A percentile compares a stretch with the other conserved stretches of the same genome.
Evolutionary conservation across 75 land plant species (phyloP).

Genomic region (Cunninghamia lanceolata): DNA sequence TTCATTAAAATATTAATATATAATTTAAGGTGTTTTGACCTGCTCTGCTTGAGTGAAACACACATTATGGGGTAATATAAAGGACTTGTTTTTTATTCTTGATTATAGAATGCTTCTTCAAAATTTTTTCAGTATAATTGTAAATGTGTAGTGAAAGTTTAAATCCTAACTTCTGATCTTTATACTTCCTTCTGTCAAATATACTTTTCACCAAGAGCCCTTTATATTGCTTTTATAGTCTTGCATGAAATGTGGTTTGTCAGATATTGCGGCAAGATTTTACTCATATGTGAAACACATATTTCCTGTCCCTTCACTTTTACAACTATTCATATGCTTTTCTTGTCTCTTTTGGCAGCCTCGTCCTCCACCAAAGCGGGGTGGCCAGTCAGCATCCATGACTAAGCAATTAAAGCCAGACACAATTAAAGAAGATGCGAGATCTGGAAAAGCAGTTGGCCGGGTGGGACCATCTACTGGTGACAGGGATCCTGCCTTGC

Average conservation of each 20-base stretch:
- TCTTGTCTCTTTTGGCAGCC: conserved; percentile 15
- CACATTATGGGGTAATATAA: background rate
- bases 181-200: background rate
- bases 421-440: conserved; percentile 49
- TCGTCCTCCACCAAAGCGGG: conserved; percentile 29
- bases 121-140: background rate
- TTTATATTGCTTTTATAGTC: background rate
- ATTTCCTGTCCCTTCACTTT: background rate
- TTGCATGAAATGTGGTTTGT: background rate
- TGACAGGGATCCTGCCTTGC: conserved; percentile 36
- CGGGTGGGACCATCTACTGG: conserved; percentile 18
- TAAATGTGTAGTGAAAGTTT: background rate
- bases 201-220: background rate
- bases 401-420: conserved; percentile 43
- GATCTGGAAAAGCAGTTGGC: conserved; percentile 37
- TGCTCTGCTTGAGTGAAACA: background rate
- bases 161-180: background rate
- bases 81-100: background rate
- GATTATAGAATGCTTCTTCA: background rate
- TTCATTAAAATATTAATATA: background rate
- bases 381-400: conserved; percentile 17
- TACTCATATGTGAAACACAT: background rate
- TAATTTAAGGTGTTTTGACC: background rate
- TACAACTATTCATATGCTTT: background rate
- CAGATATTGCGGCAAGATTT: background rate